Evolutionary conservation across 1,139 yeast genomes (phyloP), one percentile per base, ranked within the genome.

Genomic region (Scheffersomyces parashehatae): DNA sequence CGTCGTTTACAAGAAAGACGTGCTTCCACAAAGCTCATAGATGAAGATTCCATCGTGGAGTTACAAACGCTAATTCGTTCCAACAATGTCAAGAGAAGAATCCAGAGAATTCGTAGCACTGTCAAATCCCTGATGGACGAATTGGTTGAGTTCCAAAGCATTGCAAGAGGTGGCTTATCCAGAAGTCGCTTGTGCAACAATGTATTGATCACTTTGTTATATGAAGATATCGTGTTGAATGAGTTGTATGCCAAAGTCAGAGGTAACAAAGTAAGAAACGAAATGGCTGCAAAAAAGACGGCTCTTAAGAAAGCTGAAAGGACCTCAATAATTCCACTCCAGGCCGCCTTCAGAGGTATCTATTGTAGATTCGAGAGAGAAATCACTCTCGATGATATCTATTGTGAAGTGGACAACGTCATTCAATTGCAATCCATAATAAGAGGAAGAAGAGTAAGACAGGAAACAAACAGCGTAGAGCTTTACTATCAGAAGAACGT

Each of bases 401-500:
- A 80, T 44, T 75, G 70, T 14, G 68, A 75, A 35, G 56, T 72
- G 12, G 64, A 57, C 1, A 49, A 58, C 0, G 58, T 83, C 8
- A 67, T 76, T 10, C 55, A 46, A 0, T 56, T 85, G 3, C 93
- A 85, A 55, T 64, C 85, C 1, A 47, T 62, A 1, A 55, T 72
- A 3, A 68, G 89, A 41, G 88, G 85, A 1, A 54, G 49, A 9
- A 48, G 62, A 2, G 55, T 69, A 0, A 69, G 88, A 40, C 57
- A 57, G 4, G 55, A 58, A 11, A 56, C 73, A 38, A 52, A 54
- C 3, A 69, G 70, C 2, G 72, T 82, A 52, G 68, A 73, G 51
- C 62, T 63, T 2, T 76, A 83, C 62, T 93, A 88, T 64, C 60
- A 59, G 16, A 59, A 64, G 4, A 83, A 88, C 53, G 60, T 79